phyloP scores from a whole-genome alignment of 1,284 basidiomycete species.

The Sanghuangporus sanghuang region DNA sequence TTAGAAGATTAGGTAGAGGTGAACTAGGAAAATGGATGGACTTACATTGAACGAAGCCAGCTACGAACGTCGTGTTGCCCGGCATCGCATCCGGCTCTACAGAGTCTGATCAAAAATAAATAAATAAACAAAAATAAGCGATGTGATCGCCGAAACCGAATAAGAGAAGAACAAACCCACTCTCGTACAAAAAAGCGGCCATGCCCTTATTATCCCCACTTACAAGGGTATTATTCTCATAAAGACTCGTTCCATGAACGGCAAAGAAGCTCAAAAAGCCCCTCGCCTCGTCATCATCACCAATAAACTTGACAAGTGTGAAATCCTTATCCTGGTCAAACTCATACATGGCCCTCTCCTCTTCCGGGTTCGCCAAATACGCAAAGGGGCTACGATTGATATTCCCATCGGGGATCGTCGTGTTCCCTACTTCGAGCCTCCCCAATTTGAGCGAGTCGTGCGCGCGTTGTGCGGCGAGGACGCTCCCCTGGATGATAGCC shows the following conservation, averaged over 20 bases:
- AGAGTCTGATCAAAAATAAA: constrained; percentile 35
- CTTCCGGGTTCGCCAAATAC: constrained; percentile 66
- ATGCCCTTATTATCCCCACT: constrained; percentile 80
- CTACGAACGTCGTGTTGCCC: constrained; percentile 65
- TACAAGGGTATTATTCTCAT: constrained; percentile 76
- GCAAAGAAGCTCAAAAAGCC: constrained; percentile 75
- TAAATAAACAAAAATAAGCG: background rate
- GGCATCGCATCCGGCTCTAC: constrained; percentile 61
- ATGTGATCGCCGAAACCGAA: background rate
- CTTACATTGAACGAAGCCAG: constrained; percentile 71
- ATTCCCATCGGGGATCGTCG: constrained; percentile 62
- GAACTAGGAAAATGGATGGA: constrained; percentile 5
- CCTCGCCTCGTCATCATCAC: constrained; percentile 45
- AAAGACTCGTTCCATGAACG: constrained; percentile 77
- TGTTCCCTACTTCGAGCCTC: constrained; percentile 60
- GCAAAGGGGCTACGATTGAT: constrained; percentile 71
- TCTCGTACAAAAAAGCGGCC: constrained; percentile 74
- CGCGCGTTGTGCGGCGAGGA: constrained; percentile 63
- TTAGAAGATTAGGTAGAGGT: constrained; percentile 1
- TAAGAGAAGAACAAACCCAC: constrained; percentile 30
- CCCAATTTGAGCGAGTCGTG: constrained; percentile 60
- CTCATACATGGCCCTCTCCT: constrained; percentile 59
- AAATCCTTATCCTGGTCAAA: constrained; percentile 71
- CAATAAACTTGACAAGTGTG: constrained; percentile 54
- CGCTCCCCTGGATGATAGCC: constrained; percentile 66